Conservation (phyloP, 2,329 filamentous ascomycete genomes). For the Emmonsia crescens region DNA sequence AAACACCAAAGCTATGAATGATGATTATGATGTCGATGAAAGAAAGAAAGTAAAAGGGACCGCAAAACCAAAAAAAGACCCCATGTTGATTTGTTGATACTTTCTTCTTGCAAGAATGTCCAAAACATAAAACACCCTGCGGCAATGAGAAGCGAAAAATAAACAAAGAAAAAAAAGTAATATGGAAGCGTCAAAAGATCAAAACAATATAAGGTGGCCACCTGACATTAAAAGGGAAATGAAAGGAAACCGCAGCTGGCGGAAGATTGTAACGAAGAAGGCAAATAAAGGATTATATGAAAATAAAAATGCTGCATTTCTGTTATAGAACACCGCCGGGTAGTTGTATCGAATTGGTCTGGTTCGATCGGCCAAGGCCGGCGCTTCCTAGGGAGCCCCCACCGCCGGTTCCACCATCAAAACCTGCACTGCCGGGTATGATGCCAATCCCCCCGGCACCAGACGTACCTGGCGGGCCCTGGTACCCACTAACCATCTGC, state of each 20-base stretch:
- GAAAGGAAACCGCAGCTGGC: not conserved
- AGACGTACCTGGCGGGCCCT: conserved; percentile 15
- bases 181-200: not conserved
- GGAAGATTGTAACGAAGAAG: not conserved
- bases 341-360: conserved; percentile 23
- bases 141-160: not conserved
- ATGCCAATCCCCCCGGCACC: conserved; percentile 8
- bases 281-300: not conserved
- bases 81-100: not conserved
- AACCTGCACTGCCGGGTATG: conserved; percentile 8
- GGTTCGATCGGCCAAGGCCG: not conserved
- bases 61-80: not conserved
- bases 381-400: not conserved
- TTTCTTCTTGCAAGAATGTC: not conserved
- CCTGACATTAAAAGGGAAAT: not conserved
- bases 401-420: conserved; percentile 9
- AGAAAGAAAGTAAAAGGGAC: not conserved
- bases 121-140: not conserved
- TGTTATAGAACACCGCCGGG: conserved; percentile 24
- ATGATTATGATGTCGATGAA: conserved; percentile 1
- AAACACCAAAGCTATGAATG: conserved; percentile 4
- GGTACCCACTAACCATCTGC: conserved; percentile 24
- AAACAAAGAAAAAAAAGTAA: not conserved
- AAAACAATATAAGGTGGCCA: not conserved
- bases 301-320: not conserved